Percentiles rank a stretch among this genome's conserved stretches.
Evolutionary conservation across 2,329 filamentous ascomycete species (phyloP).

Genomic region (Fusarium humuli): DNA sequence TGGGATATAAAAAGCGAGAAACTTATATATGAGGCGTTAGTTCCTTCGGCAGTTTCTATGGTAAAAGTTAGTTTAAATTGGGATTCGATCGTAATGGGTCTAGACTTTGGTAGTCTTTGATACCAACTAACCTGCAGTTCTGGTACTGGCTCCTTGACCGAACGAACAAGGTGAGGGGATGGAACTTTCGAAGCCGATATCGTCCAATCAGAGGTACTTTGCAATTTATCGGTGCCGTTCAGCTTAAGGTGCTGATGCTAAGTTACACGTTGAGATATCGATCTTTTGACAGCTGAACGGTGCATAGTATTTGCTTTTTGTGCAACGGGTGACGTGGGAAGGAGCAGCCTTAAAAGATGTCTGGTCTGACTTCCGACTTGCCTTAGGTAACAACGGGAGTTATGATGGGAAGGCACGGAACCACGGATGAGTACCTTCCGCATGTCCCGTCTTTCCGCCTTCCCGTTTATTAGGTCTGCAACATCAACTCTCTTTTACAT

Average conservation of each 20-base stretch:
- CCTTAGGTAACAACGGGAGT: not conserved
- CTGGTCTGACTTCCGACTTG: not conserved
- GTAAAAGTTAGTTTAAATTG: conserved; percentile 15
- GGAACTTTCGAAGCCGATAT: conserved; percentile 13
- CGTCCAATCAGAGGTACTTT: conserved; percentile 35
- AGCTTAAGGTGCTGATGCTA: not conserved
- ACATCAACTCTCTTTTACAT: not conserved
- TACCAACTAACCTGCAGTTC: not conserved
- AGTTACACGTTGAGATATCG: conserved; percentile 2
- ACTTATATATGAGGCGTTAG: conserved; percentile 18
- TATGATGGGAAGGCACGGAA: conserved; percentile 11
- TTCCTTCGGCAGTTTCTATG: not conserved
- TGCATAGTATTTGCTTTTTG: conserved; percentile 17
- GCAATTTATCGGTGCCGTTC: conserved; percentile 20
- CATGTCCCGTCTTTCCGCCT: conserved; percentile 30
- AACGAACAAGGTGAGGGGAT: conserved; percentile 11
- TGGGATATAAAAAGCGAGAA: conserved; percentile 21
- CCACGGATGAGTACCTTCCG: conserved; percentile 26
- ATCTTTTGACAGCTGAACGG: not conserved
- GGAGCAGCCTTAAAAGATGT: conserved; percentile 8
- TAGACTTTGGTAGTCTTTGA: not conserved
- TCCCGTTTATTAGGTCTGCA: not conserved
- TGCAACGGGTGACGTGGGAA: conserved; percentile 19
- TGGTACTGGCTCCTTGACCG: not conserved
- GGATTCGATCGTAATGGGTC: conserved; percentile 1